Conservation (phyloP, 139 green algal species). For the Diplosphaera chodatii region DNA sequence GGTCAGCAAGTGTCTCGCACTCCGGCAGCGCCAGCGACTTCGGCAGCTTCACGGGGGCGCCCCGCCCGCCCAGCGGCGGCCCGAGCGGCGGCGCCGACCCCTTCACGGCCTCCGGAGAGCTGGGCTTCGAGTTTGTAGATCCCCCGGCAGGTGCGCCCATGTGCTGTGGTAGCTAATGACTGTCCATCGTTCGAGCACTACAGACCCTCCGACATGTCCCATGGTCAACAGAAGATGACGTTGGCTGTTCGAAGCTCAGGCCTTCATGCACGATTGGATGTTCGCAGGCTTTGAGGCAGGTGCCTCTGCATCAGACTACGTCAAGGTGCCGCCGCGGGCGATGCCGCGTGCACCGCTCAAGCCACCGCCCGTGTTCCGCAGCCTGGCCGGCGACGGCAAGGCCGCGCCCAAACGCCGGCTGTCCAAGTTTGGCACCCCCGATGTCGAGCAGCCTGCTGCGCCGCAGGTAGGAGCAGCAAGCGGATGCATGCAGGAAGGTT, state of each 20-base stretch:
- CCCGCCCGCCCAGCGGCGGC: no score
- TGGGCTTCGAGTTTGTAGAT: neutral
- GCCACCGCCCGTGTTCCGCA: neutral
- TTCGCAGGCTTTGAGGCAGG: neutral
- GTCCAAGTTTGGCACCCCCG: neutral
- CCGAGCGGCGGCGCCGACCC: no score
- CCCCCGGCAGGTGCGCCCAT: neutral
- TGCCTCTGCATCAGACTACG: neutral
- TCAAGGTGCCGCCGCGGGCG: neutral
- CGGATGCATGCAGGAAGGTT: no score
- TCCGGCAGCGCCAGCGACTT: neutral
- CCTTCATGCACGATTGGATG: no score
- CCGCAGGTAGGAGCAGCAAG: neutral
- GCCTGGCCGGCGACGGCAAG: neutral
- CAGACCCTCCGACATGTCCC: no score
- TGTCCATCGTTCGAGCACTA: no score
- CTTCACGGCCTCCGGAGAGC: neutral
- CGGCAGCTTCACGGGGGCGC: no score
- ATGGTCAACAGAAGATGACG: no score
- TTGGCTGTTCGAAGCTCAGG: no score
- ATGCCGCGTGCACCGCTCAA: neutral
- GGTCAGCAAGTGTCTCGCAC: neutral
- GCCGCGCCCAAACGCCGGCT: neutral
- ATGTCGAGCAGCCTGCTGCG: neutral
- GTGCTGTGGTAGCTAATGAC: no score